phyloP scores from a whole-genome alignment of 805 yeast genomes.

The Suhomyces sp. region DNA sequence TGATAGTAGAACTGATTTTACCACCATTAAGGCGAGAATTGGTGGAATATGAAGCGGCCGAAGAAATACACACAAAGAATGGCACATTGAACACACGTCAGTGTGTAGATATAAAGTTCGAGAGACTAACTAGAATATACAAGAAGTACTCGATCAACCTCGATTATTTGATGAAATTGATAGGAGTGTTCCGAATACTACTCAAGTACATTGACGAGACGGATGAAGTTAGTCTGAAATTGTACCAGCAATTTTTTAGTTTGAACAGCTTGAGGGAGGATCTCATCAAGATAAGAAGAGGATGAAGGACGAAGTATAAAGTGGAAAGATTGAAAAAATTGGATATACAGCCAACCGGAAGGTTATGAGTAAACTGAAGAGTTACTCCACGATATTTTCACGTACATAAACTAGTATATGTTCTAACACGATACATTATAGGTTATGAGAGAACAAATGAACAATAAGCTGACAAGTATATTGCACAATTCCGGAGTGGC shows the following conservation, averaged over 20 bases:
- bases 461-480: too few species aligned
- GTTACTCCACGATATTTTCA: too few species aligned
- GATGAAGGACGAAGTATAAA: too few species aligned
- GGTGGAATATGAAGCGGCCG: slow-evolving; percentile 1
- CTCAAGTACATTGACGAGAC: slow-evolving; percentile 5
- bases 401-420: too few species aligned
- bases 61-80: neutral
- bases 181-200: slow-evolving; percentile 3
- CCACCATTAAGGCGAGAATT: slow-evolving; percentile 29
- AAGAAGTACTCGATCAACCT: slow-evolving; percentile 7
- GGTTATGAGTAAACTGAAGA: too few species aligned
- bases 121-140: slow-evolving; percentile 8
- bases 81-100: neutral
- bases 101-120: slow-evolving; percentile 9
- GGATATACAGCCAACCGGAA: too few species aligned
- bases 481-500: too few species aligned
- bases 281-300: neutral
- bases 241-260: slow-evolving; percentile 11
- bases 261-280: slow-evolving; percentile 4
- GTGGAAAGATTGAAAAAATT: too few species aligned
- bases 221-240: slow-evolving; percentile 3
- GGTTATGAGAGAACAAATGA: too few species aligned
- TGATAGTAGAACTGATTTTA: slow-evolving; percentile 25
- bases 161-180: slow-evolving; percentile 8
- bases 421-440: too few species aligned